Evolutionary conservation across 1,284 basidiomycete genomes (phyloP).

Genomic region (Tylopilus orsonianus): DNA sequence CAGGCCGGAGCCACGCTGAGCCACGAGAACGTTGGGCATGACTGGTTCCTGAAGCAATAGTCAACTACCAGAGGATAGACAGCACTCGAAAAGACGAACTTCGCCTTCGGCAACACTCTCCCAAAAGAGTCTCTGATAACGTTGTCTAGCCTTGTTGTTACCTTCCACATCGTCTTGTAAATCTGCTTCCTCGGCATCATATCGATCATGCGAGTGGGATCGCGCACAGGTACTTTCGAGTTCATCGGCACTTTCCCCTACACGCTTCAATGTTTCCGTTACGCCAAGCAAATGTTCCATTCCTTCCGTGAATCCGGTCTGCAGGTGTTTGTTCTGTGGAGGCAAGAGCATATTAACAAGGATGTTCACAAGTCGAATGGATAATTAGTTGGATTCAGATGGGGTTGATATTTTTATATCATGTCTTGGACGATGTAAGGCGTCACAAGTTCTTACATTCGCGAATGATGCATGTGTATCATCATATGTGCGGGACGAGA

Average conservation of each 20-base stretch:
- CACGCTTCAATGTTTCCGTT: slow-evolving; percentile 16
- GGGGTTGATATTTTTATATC: slow-evolving; percentile 67
- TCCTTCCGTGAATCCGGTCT: slow-evolving; percentile 66
- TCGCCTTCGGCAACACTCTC: slow-evolving; percentile 65
- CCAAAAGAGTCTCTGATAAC: slow-evolving; percentile 74
- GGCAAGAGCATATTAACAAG: slow-evolving; percentile 18
- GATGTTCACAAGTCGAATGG: not conserved
- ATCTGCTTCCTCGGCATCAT: slow-evolving; percentile 58
- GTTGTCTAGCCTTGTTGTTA: slow-evolving; percentile 54
- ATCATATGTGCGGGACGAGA: slow-evolving; percentile 36
- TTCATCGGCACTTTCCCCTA: slow-evolving; percentile 3
- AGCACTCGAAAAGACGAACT: slow-evolving; percentile 40
- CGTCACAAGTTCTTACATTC: slow-evolving; percentile 55
- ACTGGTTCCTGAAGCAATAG: slow-evolving; percentile 47
- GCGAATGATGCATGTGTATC: slow-evolving; percentile 65
- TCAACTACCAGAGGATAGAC: not conserved
- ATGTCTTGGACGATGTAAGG: slow-evolving; percentile 57
- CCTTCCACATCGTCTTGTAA: slow-evolving; percentile 55
- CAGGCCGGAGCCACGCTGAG: slow-evolving; percentile 38
- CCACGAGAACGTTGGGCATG: slow-evolving; percentile 51
- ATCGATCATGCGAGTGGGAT: slow-evolving; percentile 33
- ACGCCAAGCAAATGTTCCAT: slow-evolving; percentile 70
- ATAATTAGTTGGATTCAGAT: slow-evolving; percentile 45
- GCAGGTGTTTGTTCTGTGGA: slow-evolving; percentile 52
- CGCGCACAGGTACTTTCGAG: slow-evolving; percentile 18